Percentiles rank a stretch among this genome's conserved stretches.
These are phyloP conservation scores for Gentiana dahurica DNA, from an alignment of 257 asterid genomes.

Conservation along the genomic window DNA sequence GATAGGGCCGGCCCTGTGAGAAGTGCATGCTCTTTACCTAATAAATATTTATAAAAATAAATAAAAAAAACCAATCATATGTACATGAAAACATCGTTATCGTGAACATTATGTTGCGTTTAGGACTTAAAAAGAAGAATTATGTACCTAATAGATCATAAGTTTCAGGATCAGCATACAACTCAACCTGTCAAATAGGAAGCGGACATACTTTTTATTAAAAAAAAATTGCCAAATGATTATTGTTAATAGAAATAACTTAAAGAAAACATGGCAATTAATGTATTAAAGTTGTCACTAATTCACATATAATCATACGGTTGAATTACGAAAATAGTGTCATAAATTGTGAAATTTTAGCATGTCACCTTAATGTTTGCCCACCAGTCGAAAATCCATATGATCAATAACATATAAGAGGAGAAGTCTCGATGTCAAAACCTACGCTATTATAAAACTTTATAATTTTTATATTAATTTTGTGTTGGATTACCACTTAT, in stretches of 20 bases:
- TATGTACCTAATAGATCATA: constrained; percentile 52
- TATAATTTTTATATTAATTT: no score
- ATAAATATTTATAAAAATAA: constrained; percentile 4
- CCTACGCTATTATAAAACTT: no score
- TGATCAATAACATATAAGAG: constrained; percentile 30
- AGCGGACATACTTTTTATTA: no score
- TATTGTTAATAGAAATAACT: no score
- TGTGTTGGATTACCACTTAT: no score
- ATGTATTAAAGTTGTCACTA: no score
- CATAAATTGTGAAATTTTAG: neutral
- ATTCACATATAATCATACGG: no score
- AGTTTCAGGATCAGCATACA: constrained; percentile 48
- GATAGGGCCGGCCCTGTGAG: no score
- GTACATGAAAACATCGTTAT: neutral
- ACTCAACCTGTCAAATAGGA: constrained; percentile 42
- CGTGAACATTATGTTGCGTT: neutral
- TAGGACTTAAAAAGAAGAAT: neutral
- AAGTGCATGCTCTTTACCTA: constrained; percentile 75
- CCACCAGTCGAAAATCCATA: constrained; percentile 97
- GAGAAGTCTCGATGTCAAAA: no score
- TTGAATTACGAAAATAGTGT: no score
- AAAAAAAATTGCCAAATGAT: no score
- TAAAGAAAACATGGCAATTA: no score
- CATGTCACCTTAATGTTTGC: constrained; percentile 61
- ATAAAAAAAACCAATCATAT: neutral